A percentile compares a stretch with the other conserved stretches of the same genome.
These are phyloP conservation scores for Tolypocladium guangdongense DNA, from an alignment of 2,329 filamentous ascomycete genomes.

Conservation along the genomic window DNA sequence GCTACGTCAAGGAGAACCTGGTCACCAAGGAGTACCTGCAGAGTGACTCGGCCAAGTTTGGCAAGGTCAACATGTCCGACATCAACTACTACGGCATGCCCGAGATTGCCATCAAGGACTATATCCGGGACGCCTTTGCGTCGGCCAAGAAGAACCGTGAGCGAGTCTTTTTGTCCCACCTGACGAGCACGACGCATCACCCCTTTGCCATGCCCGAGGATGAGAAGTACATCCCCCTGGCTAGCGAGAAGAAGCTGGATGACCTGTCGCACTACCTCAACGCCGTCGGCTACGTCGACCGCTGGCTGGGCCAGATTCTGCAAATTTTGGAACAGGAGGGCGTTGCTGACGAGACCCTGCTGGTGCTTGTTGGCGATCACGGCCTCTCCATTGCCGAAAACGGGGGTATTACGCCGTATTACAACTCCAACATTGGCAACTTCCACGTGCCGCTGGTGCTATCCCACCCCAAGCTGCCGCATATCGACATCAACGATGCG, in stretches of 20 bases:
- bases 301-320: conserved; percentile 20
- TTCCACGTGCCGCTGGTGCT: conserved; percentile 23
- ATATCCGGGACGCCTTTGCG: conserved; percentile 19
- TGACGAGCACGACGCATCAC: conserved; percentile 25
- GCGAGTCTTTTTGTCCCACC: conserved; percentile 22
- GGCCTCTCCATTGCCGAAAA: conserved; percentile 21
- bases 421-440: conserved; percentile 20
- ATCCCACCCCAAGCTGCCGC: conserved; percentile 20
- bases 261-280: conserved; percentile 23
- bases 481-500: conserved; percentile 19
- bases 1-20: conserved; percentile 14
- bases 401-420: conserved; percentile 19
- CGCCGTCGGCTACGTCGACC: conserved; percentile 19
- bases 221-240: conserved; percentile 16
- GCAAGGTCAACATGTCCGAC: conserved; percentile 15
- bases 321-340: conserved; percentile 18
- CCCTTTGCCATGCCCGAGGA: conserved; percentile 19
- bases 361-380: conserved; percentile 22
- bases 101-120: conserved; percentile 19
- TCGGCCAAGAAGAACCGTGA: conserved; percentile 17
- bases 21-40: conserved; percentile 19
- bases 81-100: conserved; percentile 25
- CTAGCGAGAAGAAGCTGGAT: conserved; percentile 11
- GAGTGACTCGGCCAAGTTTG: conserved; percentile 17
- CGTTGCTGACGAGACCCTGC: conserved; percentile 19